A percentile compares a stretch with the other conserved stretches of the same genome.
These are phyloP conservation scores for Fusarium clavum DNA, from an alignment of 2,329 filamentous ascomycete species.

Conservation along the genomic window DNA sequence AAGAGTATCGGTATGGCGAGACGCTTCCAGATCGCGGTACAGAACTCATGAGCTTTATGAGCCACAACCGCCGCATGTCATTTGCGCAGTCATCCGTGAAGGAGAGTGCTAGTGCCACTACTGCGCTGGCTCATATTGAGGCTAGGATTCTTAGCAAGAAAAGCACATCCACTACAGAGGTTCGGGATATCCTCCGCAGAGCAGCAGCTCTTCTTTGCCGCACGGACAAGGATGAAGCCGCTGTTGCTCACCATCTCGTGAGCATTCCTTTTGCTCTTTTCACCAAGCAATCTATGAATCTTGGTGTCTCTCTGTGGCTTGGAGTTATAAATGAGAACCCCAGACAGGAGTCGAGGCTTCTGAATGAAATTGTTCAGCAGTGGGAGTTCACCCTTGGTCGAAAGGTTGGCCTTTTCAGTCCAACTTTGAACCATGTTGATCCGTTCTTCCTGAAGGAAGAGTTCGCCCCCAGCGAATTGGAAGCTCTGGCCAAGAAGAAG, in stretches of 20 bases:
- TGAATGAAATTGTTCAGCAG: slow-evolving; percentile 87
- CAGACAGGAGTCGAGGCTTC: slow-evolving; percentile 83
- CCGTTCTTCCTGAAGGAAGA: slow-evolving; percentile 93
- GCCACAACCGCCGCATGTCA: slow-evolving; percentile 63
- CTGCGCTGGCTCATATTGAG: slow-evolving; percentile 78
- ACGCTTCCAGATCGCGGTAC: slow-evolving; percentile 75
- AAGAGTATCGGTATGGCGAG: slow-evolving; percentile 93
- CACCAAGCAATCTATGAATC: slow-evolving; percentile 93
- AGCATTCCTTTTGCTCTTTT: slow-evolving; percentile 93
- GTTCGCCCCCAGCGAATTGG: slow-evolving; percentile 89
- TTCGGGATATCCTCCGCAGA: slow-evolving; percentile 83
- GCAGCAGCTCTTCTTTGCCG: slow-evolving; percentile 89
- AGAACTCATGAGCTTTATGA: slow-evolving; percentile 72
- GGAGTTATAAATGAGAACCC: slow-evolving; percentile 98
- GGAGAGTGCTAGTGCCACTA: slow-evolving; percentile 69
- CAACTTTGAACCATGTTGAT: slow-evolving; percentile 77
- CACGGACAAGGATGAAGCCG: slow-evolving; percentile 77
- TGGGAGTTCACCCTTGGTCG: slow-evolving; percentile 88
- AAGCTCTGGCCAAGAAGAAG: slow-evolving; percentile 77
- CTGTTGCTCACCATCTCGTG: slow-evolving; percentile 88
- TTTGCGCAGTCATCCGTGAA: slow-evolving; percentile 64
- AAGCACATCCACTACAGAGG: slow-evolving; percentile 76
- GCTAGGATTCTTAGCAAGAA: slow-evolving; percentile 76
- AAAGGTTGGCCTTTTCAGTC: slow-evolving; percentile 84
- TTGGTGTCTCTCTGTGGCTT: slow-evolving; percentile 95